These are phyloP conservation scores for Colletotrichum tropicale DNA, from an alignment of 2,329 filamentous ascomycete species.

Conservation along the genomic window DNA sequence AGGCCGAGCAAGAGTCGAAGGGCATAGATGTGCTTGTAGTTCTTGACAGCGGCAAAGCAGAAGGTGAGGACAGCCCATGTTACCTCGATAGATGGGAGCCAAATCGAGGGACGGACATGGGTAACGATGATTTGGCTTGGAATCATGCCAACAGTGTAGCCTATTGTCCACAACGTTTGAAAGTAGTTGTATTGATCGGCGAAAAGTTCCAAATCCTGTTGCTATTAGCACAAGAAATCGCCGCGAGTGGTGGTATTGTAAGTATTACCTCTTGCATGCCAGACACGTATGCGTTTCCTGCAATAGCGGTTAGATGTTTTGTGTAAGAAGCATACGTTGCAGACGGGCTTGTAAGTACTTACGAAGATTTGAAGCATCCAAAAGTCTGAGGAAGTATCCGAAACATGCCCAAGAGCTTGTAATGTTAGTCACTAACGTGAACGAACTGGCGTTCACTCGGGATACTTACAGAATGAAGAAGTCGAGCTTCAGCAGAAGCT, in stretches of 20 bases:
- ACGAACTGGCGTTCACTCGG: rapidly evolving
- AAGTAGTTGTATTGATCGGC: not conserved
- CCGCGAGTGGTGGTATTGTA: rapidly evolving
- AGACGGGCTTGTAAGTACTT: not conserved
- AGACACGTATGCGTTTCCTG: not conserved
- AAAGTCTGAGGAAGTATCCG: not conserved
- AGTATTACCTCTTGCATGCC: not conserved
- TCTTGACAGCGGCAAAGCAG: not conserved
- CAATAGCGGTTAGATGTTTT: rapidly evolving
- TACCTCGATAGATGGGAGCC: not conserved
- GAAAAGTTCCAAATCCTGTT: not conserved
- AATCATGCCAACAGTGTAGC: not conserved
- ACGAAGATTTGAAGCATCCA: not conserved
- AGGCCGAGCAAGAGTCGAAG: not conserved
- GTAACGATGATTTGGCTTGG: not conserved
- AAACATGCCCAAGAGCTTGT: not conserved
- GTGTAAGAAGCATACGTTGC: not conserved
- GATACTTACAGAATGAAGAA: not conserved
- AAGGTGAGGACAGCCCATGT: not conserved
- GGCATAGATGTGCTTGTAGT: not conserved
- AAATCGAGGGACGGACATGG: not conserved
- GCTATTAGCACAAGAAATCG: not conserved
- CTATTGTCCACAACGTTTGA: not conserved
- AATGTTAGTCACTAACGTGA: not conserved
- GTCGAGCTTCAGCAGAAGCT: not conserved